These are phyloP conservation scores for Cyberlindnera nakhonratchasimensis DNA, from an alignment of 805 yeast genomes.

Conservation along the genomic window DNA sequence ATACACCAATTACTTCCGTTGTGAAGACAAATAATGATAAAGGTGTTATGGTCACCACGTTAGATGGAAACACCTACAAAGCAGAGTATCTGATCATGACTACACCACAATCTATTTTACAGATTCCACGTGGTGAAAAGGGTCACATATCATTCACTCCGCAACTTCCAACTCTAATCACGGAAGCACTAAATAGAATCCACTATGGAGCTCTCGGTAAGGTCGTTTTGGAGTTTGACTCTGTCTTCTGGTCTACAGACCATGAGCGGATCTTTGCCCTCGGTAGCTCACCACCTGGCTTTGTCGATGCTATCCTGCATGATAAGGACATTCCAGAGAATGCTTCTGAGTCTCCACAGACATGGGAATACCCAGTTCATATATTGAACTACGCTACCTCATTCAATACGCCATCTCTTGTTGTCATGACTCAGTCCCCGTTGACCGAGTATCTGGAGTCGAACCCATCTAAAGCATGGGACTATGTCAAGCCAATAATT, in stretches of 20 bases:
- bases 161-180: slow-evolving; percentile 44
- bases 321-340: slow-evolving; percentile 3
- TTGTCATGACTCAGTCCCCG: slow-evolving; percentile 70
- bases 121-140: slow-evolving; percentile 27
- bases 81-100: slow-evolving; percentile 67
- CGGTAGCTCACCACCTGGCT: slow-evolving; percentile 34
- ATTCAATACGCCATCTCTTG: slow-evolving; percentile 49
- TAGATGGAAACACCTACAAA: slow-evolving; percentile 31
- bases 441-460: slow-evolving; percentile 57
- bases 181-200: slow-evolving; percentile 42
- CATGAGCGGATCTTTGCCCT: slow-evolving; percentile 48
- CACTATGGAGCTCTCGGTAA: slow-evolving; percentile 72
- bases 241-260: slow-evolving; percentile 55
- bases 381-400: slow-evolving; percentile 57
- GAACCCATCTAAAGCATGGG: slow-evolving; percentile 52
- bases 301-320: slow-evolving; percentile 14
- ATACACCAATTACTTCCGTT: slow-evolving; percentile 41
- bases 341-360: slow-evolving; percentile 29
- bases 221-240: slow-evolving; percentile 63
- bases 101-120: slow-evolving; percentile 71
- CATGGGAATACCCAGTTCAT: slow-evolving; percentile 58
- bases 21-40: slow-evolving; percentile 24
- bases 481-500: slow-evolving; percentile 47
- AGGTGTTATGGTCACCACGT: slow-evolving; percentile 24
- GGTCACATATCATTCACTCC: slow-evolving; percentile 59